These are phyloP conservation scores for Cryptosporidium felis DNA, from an alignment of 169 alveolate genomes.

Conservation along the genomic window DNA sequence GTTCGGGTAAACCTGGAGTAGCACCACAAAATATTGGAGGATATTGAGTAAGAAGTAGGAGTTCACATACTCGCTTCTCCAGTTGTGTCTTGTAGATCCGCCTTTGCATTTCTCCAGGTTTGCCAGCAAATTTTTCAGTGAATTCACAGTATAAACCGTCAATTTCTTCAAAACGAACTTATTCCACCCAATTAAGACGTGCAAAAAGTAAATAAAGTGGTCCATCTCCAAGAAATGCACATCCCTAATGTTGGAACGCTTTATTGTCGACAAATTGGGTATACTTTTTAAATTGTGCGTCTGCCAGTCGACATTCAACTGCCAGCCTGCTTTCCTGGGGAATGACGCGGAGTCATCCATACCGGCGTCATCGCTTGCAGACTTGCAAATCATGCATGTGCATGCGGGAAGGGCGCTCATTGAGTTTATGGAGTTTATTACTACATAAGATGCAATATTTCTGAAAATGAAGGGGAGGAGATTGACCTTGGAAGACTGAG, in stretches of 20 bases:
- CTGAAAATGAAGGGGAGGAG: slow-evolving; percentile 53
- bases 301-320: slow-evolving; percentile 45
- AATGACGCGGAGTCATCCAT: neutral
- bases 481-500: slow-evolving; percentile 6
- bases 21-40: slow-evolving; percentile 29
- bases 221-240: slow-evolving; percentile 55
- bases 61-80: slow-evolving; percentile 63
- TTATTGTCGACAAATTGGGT: slow-evolving; percentile 49
- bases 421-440: neutral
- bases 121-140: slow-evolving; percentile 27
- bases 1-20: slow-evolving; percentile 12
- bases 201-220: slow-evolving; percentile 60
- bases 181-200: slow-evolving; percentile 54
- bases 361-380: neutral
- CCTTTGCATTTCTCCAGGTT: slow-evolving; percentile 27
- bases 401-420: slow-evolving; percentile 15
- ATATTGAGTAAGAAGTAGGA: slow-evolving; percentile 48
- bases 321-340: slow-evolving; percentile 41
- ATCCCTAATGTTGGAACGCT: slow-evolving; percentile 34
- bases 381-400: slow-evolving; percentile 33
- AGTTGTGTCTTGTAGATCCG: neutral
- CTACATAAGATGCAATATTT: slow-evolving; percentile 32
- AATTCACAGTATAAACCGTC: slow-evolving; percentile 30
- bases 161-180: slow-evolving; percentile 36
- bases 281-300: slow-evolving; percentile 15